A percentile compares a stretch with the other conserved stretches of the same genome.
phyloP scores from a whole-genome alignment of 2,329 filamentous ascomycete species.

The Penicillium vulpinum region DNA sequence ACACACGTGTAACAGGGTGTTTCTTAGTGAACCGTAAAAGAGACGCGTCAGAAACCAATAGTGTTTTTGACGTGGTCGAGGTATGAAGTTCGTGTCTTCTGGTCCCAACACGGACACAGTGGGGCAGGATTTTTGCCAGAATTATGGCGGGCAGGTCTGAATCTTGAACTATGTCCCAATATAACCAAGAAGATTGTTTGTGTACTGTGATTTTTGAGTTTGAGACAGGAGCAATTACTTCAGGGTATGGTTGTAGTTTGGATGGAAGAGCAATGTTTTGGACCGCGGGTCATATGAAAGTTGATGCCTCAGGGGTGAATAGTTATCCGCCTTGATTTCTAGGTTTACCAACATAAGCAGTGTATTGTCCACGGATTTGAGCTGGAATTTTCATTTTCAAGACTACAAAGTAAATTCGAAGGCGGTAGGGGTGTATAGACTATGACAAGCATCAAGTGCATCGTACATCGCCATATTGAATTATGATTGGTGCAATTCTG shows the following conservation, averaged over 20 bases:
- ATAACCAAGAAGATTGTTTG: background rate
- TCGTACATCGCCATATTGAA: background rate
- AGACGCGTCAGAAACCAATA: background rate
- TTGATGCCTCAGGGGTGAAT: constrained; percentile 3
- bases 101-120: constrained; percentile 11
- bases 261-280: background rate
- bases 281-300: background rate
- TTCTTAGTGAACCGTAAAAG: background rate
- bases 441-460: background rate
- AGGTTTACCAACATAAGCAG: background rate
- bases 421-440: background rate
- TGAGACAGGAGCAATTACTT: background rate
- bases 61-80: background rate
- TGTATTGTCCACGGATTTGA: background rate
- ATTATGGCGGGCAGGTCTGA: constrained; percentile 1
- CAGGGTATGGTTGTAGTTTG: background rate
- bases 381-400: background rate
- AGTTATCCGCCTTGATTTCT: background rate
- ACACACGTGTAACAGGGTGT: background rate
- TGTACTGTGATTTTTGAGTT: background rate
- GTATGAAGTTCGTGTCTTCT: constrained; percentile 5
- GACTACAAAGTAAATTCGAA: background rate
- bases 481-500: background rate
- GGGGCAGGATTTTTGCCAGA: constrained; percentile 8
- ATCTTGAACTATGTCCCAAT: background rate